Evolutionary conservation across 2,329 filamentous ascomycete genomes (phyloP).

Genomic region (Ophiostoma sp.): DNA sequence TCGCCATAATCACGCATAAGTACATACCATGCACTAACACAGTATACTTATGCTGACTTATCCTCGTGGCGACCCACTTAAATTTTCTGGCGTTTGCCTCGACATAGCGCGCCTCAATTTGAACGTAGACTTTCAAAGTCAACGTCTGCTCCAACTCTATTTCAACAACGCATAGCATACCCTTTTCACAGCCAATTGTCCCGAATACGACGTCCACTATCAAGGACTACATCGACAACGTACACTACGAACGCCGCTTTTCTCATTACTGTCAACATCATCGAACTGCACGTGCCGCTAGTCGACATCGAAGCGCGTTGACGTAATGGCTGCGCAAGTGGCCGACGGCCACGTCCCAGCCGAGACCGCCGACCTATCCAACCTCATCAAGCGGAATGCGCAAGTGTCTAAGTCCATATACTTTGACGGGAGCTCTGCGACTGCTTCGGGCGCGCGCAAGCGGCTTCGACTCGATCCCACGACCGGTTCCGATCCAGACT

Average conservation of each 20-base stretch:
- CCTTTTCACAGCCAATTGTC: not conserved
- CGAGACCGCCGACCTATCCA: conserved; percentile 37
- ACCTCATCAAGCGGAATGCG: conserved; percentile 45
- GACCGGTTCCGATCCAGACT: conserved; percentile 42
- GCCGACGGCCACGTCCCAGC: conserved; percentile 30
- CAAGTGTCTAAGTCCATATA: conserved; percentile 45
- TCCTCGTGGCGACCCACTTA: not conserved
- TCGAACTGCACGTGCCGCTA: not conserved
- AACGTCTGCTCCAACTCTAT: not conserved
- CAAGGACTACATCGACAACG: not conserved
- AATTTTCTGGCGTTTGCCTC: conserved; percentile 16
- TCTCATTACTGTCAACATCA: not conserved
- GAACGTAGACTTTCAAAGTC: not conserved
- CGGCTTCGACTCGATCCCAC: conserved; percentile 41
- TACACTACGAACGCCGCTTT: not conserved
- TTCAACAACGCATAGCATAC: not conserved
- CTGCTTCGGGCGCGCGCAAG: conserved; percentile 31
- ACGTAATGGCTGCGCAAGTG: conserved; percentile 38
- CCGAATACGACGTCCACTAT: not conserved
- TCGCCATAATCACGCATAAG: not conserved
- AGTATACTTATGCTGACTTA: not conserved
- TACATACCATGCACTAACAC: conserved; percentile 5
- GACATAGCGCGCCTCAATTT: not conserved
- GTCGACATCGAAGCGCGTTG: not conserved
- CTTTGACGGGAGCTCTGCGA: conserved; percentile 32